Percentiles rank a stretch among this genome's conserved stretches.
These are phyloP conservation scores for Citrus inodora DNA, from an alignment of 345 rosid genomes.

Conservation along the genomic window DNA sequence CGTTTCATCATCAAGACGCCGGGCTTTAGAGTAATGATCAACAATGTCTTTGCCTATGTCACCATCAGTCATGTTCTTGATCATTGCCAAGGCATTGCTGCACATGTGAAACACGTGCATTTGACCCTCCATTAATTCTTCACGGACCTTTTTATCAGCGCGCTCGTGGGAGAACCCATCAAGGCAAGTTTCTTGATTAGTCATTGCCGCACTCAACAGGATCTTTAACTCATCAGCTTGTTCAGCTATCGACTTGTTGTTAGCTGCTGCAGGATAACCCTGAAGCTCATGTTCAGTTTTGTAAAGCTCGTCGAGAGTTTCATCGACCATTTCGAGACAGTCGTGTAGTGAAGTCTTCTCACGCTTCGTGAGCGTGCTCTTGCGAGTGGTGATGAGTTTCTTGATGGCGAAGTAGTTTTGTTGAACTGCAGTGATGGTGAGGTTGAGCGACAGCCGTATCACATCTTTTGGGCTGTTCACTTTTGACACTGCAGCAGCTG, in stretches of 20 bases:
- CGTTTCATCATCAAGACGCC: slow-evolving; percentile 20
- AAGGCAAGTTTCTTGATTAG: slow-evolving; percentile 61
- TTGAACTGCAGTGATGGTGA: slow-evolving; percentile 42
- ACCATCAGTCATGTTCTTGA: slow-evolving; percentile 43
- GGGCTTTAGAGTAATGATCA: not conserved
- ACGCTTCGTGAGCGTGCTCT: slow-evolving; percentile 28
- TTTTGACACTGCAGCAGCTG: slow-evolving; percentile 15
- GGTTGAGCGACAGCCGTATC: slow-evolving; percentile 46
- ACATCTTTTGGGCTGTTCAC: slow-evolving; percentile 52
- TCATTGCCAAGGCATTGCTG: slow-evolving; percentile 48
- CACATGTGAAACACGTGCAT: slow-evolving; percentile 28
- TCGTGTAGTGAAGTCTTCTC: slow-evolving; percentile 57
- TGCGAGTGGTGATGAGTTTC: slow-evolving; percentile 25
- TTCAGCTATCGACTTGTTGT: slow-evolving; percentile 18
- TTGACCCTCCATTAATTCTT: slow-evolving; percentile 29
- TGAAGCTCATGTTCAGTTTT: slow-evolving; percentile 26
- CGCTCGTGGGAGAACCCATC: slow-evolving; percentile 56
- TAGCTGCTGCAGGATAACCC: slow-evolving; percentile 21
- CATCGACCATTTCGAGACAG: slow-evolving; percentile 50
- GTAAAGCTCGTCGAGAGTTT: slow-evolving; percentile 50
- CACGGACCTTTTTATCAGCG: slow-evolving; percentile 31
- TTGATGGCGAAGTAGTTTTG: slow-evolving; percentile 48
- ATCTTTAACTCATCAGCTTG: slow-evolving; percentile 44
- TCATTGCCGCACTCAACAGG: slow-evolving; percentile 55
- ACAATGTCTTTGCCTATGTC: slow-evolving; percentile 20